Evolutionary conservation across 2,329 filamentous ascomycete species (phyloP).

Genomic region (Sporothrix pallida): DNA sequence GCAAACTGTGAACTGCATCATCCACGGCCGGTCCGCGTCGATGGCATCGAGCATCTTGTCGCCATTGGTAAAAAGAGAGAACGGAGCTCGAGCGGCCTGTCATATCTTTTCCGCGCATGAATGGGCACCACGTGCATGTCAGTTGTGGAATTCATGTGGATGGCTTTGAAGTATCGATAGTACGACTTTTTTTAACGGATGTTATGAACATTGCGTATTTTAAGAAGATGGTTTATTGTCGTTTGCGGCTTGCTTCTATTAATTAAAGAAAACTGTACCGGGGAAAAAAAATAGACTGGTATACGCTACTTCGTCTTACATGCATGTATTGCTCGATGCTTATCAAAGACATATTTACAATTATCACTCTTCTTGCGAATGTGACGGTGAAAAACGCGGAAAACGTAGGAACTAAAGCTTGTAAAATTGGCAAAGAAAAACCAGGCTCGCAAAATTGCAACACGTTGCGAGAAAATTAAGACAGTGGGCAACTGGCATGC

Average conservation of each 20-base stretch:
- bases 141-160: not conserved
- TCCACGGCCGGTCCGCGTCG: slow-evolving; percentile 41
- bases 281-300: not conserved
- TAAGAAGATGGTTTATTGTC: not conserved
- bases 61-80: slow-evolving; percentile 38
- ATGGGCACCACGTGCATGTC: not conserved
- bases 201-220: not conserved
- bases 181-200: not conserved
- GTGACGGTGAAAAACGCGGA: not conserved
- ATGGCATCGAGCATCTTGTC: slow-evolving; percentile 40
- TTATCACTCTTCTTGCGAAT: not conserved
- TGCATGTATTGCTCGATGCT: not conserved
- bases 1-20: slow-evolving; percentile 41
- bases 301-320: not conserved
- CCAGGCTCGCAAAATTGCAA: no score
- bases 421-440: no score
- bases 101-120: not conserved
- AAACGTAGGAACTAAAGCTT: no score
- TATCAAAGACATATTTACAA: not conserved
- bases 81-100: not conserved
- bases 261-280: not conserved
- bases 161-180: no score
- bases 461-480: not conserved
- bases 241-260: not conserved
- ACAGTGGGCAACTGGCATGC: not conserved